Conservation (phyloP, 352 stramenopile species). For the Peronospora farinosa region DNA sequence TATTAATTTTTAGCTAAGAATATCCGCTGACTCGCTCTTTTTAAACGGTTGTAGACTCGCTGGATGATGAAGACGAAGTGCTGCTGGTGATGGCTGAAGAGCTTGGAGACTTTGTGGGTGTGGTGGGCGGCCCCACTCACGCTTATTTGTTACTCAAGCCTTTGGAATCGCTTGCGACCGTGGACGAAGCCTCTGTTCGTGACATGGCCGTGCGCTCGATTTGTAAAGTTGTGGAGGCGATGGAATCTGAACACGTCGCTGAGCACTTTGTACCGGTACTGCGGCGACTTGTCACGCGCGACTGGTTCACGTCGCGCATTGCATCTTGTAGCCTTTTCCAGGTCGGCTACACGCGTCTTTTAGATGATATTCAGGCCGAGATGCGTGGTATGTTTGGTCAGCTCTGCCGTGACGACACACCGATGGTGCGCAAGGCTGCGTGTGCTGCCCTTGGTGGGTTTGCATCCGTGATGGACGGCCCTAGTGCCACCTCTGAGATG, state of each 20-base stretch:
- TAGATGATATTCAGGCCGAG: conserved; percentile 61
- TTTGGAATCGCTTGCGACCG: conserved; percentile 89
- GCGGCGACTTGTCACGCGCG: conserved; percentile 87
- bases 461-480: conserved; percentile 58
- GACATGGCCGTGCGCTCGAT: conserved; percentile 90
- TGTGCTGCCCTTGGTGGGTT: conserved; percentile 87
- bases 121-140: conserved; percentile 86
- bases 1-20: neutral
- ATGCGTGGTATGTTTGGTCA: conserved; percentile 89
- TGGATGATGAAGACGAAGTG: conserved; percentile 98
- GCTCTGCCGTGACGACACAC: conserved; percentile 94
- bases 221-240: conserved; percentile 78
- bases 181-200: conserved; percentile 93
- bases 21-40: neutral
- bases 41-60: conserved; percentile 64
- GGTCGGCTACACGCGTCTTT: conserved; percentile 53
- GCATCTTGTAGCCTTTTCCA: conserved; percentile 81
- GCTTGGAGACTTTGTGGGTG: conserved; percentile 83
- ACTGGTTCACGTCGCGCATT: conserved; percentile 91
- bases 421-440: conserved; percentile 94
- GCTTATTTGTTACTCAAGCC: conserved; percentile 89
- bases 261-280: conserved; percentile 92
- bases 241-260: conserved; percentile 82
- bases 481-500: conserved; percentile 63
- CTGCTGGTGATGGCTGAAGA: conserved; percentile 92